Evolutionary conservation across 2,329 filamentous ascomycete genomes (phyloP), one percentile per base, ranked within the genome.

Genomic region (Fonsecaea monophora): DNA sequence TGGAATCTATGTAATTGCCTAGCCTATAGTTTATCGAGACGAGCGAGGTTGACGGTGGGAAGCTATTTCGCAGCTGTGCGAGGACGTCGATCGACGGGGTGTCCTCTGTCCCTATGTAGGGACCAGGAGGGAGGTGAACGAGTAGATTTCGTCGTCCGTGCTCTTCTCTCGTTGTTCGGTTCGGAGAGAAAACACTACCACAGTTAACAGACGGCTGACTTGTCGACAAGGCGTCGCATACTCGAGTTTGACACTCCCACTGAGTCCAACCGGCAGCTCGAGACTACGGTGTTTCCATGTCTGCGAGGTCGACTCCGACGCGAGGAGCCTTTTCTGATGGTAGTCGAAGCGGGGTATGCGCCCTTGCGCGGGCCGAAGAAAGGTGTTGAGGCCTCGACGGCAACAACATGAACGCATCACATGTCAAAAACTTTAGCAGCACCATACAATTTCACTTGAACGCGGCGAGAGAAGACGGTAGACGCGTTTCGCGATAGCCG

Each of bases 11-110:
- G 25, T 59, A 30, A 12, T 45, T 32, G 10, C 77, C 78, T 4
- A 81, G 72, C 10, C 79, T 77, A 70, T 81, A 81, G 60, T 81
- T 77, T 45, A 81, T 71, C 10, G 77, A 80, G 10, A 81, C 79
- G 1, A 80, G 71, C 2, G 75, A 78, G 0, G 77, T 75, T 4
- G 68, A 68, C 6, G 74, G 71, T n/a, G 78, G 75, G 13, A 80
- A 70, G 1, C 64, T 40, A 63, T 75, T 72, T 40, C 76, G 74
- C 0, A 73, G 72, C 7, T 70, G 71, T 3, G 64, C 34, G n/a
- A 54, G 54, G 34, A n/a, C 15, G 35, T 60, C 5, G 21, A 12
- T 21, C 9, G 35, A 45, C 12, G 45, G 38, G 34, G 10, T 32
- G 15, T 53, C 42, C 21, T 40, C 8, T 15, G 32, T 4, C 1